Evolutionary conservation across 2,329 filamentous ascomycete species (phyloP).

Genomic region (Macrophomina pseudophaseolina): DNA sequence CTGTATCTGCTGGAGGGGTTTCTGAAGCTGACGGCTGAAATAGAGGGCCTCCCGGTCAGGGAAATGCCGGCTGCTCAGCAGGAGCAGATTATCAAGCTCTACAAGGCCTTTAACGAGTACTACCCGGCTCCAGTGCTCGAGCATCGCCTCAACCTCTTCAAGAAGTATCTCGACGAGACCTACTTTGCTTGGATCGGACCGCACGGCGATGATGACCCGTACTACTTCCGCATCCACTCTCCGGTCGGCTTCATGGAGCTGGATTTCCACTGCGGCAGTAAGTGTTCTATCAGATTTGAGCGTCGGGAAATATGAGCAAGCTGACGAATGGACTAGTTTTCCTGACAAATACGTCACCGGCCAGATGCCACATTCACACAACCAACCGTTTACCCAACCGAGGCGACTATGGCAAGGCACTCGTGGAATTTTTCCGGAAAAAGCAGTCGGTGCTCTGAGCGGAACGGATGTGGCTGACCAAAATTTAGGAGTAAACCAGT

Average conservation of each 20-base stretch:
- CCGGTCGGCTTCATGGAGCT: constrained; percentile 78
- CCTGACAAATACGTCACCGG: constrained; percentile 72
- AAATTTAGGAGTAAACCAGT: not conserved
- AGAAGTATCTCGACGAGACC: constrained; percentile 67
- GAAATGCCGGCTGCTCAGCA: constrained; percentile 56
- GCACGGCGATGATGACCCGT: constrained; percentile 69
- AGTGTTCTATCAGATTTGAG: not conserved
- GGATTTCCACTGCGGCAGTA: constrained; percentile 72
- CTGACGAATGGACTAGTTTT: constrained; percentile 59
- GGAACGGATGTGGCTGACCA: not conserved
- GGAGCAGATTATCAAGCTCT: constrained; percentile 61
- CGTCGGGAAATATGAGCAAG: not conserved
- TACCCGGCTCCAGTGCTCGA: constrained; percentile 63
- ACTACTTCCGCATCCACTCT: constrained; percentile 79
- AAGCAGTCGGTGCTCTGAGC: not conserved
- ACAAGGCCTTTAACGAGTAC: constrained; percentile 71
- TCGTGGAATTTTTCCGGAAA: constrained; percentile 40
- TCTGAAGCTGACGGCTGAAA: not conserved
- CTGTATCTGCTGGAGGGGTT: not conserved
- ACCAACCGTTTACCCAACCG: constrained; percentile 73
- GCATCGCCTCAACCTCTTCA: constrained; percentile 61
- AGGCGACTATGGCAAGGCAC: constrained; percentile 73
- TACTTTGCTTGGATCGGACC: constrained; percentile 82
- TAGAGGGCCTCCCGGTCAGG: constrained; percentile 15
- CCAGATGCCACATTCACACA: constrained; percentile 81